A percentile compares a stretch with the other conserved stretches of the same genome.
phyloP scores from a whole-genome alignment of 495 filamentous ascomycete genomes.

The Neurospora sp. region DNA sequence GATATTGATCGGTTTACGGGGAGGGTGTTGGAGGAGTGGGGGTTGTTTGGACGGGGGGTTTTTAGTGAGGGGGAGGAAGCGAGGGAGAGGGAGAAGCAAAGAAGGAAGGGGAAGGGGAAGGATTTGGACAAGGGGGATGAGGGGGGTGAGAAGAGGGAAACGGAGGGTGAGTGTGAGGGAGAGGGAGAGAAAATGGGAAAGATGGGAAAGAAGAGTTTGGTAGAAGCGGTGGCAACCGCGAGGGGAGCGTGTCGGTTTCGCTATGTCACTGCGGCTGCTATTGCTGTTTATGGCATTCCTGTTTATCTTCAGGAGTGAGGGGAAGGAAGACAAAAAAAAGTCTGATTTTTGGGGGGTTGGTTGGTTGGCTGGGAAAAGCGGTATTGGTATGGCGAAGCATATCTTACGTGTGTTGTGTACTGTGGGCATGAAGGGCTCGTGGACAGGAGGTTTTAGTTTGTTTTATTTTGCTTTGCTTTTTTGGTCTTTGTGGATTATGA shows the following conservation, averaged over 20 bases:
- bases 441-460: too few species aligned
- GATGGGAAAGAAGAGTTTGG: constrained; percentile 38
- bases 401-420: background rate
- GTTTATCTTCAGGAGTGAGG: constrained; percentile 52
- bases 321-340: background rate
- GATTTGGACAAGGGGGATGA: constrained; percentile 3
- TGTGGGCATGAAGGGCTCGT: background rate
- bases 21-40: constrained; percentile 73
- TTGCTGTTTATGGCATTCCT: constrained; percentile 90
- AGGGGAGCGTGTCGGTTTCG: constrained; percentile 68
- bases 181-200: too few species aligned
- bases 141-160: too few species aligned
- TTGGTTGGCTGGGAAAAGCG: background rate
- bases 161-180: too few species aligned
- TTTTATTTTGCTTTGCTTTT: background rate
- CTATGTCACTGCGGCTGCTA: constrained; percentile 87
- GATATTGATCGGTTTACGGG: constrained; percentile 89
- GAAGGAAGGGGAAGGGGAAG: constrained; percentile 14
- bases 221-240: constrained; percentile 67
- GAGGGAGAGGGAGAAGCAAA: constrained; percentile 5
- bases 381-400: constrained; percentile 11
- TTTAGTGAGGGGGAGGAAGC: constrained; percentile 21
- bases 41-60: constrained; percentile 43
- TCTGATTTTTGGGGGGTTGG: background rate
- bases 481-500: background rate